Base-by-base conservation (phyloP, 1,284 basidiomycete genomes). In the Cutaneotrichosporon dermatis region DNA sequence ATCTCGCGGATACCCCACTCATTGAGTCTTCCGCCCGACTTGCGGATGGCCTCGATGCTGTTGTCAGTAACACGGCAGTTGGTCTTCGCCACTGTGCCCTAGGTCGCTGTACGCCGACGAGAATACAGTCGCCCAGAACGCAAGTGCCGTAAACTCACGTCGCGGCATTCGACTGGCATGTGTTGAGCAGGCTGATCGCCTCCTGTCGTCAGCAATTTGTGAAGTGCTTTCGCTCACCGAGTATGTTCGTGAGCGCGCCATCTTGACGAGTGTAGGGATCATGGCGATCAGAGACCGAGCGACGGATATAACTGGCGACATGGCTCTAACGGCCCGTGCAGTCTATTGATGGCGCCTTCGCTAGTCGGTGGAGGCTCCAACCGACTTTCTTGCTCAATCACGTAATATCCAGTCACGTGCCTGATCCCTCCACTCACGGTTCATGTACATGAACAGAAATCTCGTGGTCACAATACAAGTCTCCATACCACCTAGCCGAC, bases 151-250 rank as follows among this genome's bases (percentile, higher is more conserved):
- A 12, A n/a, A 65, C 74, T 66, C 52, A 76, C 48, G 87, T 86
- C 15, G 91, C 91, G 36, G 92, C 92, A 82, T 99, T 99, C 44
- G 88, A 90, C 76, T 99, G 95, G 35, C 98, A 84, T 39, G 89
- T 85, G 77, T 99, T 99, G 61, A 99, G 84, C 58, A 85, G 82
- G 58, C 88, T 84, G 66, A 99, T 85, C 0, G 96, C 96, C 64
- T 93, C 89, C 69, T 71, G 44, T 10, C 4, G 53, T 57, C 36
- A 61, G 60, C 49, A 57, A 41, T 13, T 7, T 7, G 15, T 8
- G 6, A 8, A 6, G 33, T 6, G 36, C 5, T 25, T 34, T 43
- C 25, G 25, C 25, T 25, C 25, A 72, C 70, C 36, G 66, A 55
- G 59, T 72, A 72, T n/a, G 67, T 64, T 48, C 62, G 60, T 42